Evolutionary conservation across 2,329 filamentous ascomycete genomes (phyloP), one percentile per base, ranked within the genome.

Genomic region (Trichoderma endophyticum): DNA sequence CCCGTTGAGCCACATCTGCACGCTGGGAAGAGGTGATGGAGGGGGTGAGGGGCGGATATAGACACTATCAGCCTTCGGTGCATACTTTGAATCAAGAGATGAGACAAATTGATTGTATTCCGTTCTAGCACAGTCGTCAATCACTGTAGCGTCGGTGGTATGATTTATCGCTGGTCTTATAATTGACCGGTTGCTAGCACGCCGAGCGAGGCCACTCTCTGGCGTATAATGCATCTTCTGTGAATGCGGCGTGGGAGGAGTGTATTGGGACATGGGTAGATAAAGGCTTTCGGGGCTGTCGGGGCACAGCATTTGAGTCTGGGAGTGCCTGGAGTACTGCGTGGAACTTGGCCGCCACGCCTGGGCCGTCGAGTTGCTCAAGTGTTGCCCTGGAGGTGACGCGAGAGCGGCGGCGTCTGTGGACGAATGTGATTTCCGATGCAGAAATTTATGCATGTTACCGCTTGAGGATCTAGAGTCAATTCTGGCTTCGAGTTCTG

Each of bases 1-100:
- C 73, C 78, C 77, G 60, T 81, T 77, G 1, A 83, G 75, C 79
- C 81, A 81, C 6, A 81, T 79, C 61, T 83, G 78, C 14, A 83
- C 79, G 7, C 77, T 81, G 2, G 79, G 77, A 9, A 80, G 71
- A 9, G 80, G 80, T 14, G 80, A 82, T 4, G 80, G 78, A 3
- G 81, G 80, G 26, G 79, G 79, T 4, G 80, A 80, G 34, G 80
- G 74, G 34, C 78, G 77, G 14, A 79, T 78, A 36, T 79, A 81
- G 6, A 78, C 75, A 6, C 76, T 30, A 21, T 72, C 78, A 5
- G 73, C 74, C 30, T 56, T 71, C 6, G 36, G 56, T 9, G 43
- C 56, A 28, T 66, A 26, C 21, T 67, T 26, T 57, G 61, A 6
- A n/a, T 72, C 71, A 15, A 70, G 34, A 8, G 63, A 67, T 61